Base-by-base conservation (phyloP, 208 protist genomes). In the Wallacemonas sp. region DNA sequence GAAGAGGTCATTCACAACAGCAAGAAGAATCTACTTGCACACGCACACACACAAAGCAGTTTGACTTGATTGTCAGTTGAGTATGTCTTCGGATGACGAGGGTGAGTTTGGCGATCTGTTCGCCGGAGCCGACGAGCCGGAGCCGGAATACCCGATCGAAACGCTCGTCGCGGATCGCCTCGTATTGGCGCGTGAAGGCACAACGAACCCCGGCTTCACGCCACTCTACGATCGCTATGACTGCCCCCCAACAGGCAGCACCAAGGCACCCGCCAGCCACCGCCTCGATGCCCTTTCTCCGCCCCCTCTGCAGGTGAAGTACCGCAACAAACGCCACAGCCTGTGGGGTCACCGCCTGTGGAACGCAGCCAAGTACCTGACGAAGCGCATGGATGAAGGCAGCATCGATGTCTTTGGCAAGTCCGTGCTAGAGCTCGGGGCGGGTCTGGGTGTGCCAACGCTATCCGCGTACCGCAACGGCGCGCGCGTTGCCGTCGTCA, bases 361-460 rank as follows among this genome's bases (percentile, higher is more conserved):
- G 87, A 96, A 96, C 52, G 90, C 90, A 0, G 90, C 90, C 14
- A 92, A 92, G 80, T 96, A 96, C 65, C 52, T 96, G 24, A 76
- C 83, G 12, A 96, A 96, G 78, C 84, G 83, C 46, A 96, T 96
- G 73, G 90, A 96, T 55, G 69, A 80, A 55, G 65, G 72, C 2
- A 60, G 78, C 30, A 93, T 94, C 57, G 77, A 89, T 58, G 85
- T 93, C 39, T 67, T 70, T n/a, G 72, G 65, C 16, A 89, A 89
- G 68, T 52, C 66, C 1, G 88, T 96, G 44, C 76, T 96, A 34
- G 88, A 96, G 75, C 85, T 96, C 30, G 91, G 91, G 9, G 91
- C 91, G 2, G 91, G 91, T 2, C 83, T 96, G 17, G 91, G 88
- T 19, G 78, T 94, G 55, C 91, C 91, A 30, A 74, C 86, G 4